Conservation (phyloP, 768 basidiomycete species). For the Pleurotus giganteus region DNA sequence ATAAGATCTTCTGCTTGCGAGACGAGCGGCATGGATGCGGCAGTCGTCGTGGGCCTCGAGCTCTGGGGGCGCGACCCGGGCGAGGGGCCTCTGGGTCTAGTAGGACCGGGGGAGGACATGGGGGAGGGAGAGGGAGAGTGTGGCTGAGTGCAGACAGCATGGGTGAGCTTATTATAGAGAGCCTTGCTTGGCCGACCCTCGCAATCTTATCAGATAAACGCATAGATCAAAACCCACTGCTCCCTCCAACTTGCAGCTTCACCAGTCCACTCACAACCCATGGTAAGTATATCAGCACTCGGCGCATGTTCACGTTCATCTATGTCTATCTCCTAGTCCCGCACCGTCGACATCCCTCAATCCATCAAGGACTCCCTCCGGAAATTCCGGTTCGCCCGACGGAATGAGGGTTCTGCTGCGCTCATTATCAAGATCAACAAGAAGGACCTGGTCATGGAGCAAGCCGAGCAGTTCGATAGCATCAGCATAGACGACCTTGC, state of each 20-base stretch:
- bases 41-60: slow-evolving; percentile 15
- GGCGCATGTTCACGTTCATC: slow-evolving; percentile 6
- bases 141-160: neutral
- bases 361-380: slow-evolving; percentile 74
- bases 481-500: slow-evolving; percentile 81
- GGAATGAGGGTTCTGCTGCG: slow-evolving; percentile 71
- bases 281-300: slow-evolving; percentile 28
- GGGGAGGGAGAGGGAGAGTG: slow-evolving; percentile 3
- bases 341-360: slow-evolving; percentile 85
- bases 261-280: slow-evolving; percentile 16
- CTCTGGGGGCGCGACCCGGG: slow-evolving; percentile 14
- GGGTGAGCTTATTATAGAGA: no score
- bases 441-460: slow-evolving; percentile 73
- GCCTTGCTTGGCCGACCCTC: neutral
- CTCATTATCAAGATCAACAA: slow-evolving; percentile 92
- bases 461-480: slow-evolving; percentile 75
- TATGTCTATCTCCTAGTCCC: slow-evolving; percentile 37
- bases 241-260: slow-evolving; percentile 26
- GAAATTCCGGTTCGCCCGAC: slow-evolving; percentile 77
- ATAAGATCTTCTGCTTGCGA: slow-evolving; percentile 34
- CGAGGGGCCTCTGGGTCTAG: slow-evolving; percentile 12
- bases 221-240: neutral
- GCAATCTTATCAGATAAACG: slow-evolving; percentile 17
- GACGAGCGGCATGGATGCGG: slow-evolving; percentile 21
- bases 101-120: neutral